Evolutionary conservation across 805 yeast genomes (phyloP).

Genomic region (Kodamaea laetipori): DNA sequence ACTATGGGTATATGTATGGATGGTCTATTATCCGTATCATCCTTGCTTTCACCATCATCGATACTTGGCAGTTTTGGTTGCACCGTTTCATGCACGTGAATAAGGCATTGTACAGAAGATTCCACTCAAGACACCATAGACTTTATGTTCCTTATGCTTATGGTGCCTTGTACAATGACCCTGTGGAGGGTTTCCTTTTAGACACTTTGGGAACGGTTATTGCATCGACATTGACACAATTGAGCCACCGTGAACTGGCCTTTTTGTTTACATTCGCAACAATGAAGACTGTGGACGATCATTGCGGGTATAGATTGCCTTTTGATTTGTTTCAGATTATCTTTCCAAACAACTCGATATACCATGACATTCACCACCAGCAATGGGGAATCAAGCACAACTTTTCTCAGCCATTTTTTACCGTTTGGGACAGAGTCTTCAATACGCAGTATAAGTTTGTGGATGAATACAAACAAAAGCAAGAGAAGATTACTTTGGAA

Average conservation of each 20-base stretch:
- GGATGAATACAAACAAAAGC: constrained; percentile 65
- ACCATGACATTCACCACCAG: constrained; percentile 98
- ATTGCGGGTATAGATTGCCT: constrained; percentile 96
- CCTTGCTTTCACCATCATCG: constrained; percentile 73
- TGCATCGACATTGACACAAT: constrained; percentile 61
- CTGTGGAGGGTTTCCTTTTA: constrained; percentile 88
- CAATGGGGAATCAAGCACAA: constrained; percentile 91
- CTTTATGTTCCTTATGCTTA: constrained; percentile 94
- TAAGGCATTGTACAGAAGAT: constrained; percentile 69
- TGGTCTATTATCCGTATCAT: constrained; percentile 58
- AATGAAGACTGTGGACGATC: constrained; percentile 96
- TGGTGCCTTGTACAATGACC: constrained; percentile 94
- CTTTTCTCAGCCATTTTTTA: constrained; percentile 94
- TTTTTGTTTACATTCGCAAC: constrained; percentile 84
- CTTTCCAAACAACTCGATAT: constrained; percentile 94
- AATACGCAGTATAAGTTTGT: constrained; percentile 67
- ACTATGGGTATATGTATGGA: constrained; percentile 61
- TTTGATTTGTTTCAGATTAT: constrained; percentile 85
- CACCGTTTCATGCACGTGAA: constrained; percentile 89
- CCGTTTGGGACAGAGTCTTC: constrained; percentile 81
- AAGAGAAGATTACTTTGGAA: constrained; percentile 65
- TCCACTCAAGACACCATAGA: constrained; percentile 94
- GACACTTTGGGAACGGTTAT: constrained; percentile 93
- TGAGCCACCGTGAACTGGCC: constrained; percentile 77
- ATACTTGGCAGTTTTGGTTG: constrained; percentile 92